Evolutionary conservation across 768 basidiomycete species (phyloP).

Genomic region (Lactifluus piperatus): DNA sequence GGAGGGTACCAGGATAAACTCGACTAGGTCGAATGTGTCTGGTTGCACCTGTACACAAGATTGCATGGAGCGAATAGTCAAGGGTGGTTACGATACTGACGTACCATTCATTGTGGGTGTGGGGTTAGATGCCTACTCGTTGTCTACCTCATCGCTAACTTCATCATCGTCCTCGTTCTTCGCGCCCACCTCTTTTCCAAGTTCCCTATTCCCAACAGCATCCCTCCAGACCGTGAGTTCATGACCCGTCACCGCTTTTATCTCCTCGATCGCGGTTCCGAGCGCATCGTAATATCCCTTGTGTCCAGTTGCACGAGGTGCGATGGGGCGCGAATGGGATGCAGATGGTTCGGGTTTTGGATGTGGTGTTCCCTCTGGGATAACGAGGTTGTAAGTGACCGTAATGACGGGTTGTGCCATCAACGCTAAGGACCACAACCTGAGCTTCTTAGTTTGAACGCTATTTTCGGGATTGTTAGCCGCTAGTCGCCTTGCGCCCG

Average conservation of each 20-base stretch:
- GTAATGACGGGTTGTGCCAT: constrained; percentile 25
- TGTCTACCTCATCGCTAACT: constrained; percentile 33
- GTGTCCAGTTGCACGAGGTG: constrained; percentile 10
- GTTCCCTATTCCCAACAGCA: constrained; percentile 55
- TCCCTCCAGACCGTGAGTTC: constrained; percentile 73
- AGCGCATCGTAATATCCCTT: constrained; percentile 44
- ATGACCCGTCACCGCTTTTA: constrained; percentile 48
- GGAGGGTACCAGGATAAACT: not conserved
- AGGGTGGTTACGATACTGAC: not conserved
- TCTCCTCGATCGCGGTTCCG: constrained; percentile 39
- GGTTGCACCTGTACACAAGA: not conserved
- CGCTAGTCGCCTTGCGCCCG: too few species aligned
- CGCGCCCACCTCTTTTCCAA: constrained; percentile 46
- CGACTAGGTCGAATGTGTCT: not conserved
- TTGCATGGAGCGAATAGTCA: not conserved
- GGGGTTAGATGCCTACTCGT: not conserved
- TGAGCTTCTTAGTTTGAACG: too few species aligned
- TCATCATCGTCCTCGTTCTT: constrained; percentile 39
- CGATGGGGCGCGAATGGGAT: constrained; percentile 24
- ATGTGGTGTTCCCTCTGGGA: constrained; percentile 28
- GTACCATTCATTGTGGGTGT: not conserved
- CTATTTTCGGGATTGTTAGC: too few species aligned
- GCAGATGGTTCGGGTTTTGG: constrained; percentile 21
- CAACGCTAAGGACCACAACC: not conserved
- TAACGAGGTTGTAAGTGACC: constrained; percentile 37